Base-by-base conservation (phyloP, 306 rosid species). In the Rosa lucieae region DNA sequence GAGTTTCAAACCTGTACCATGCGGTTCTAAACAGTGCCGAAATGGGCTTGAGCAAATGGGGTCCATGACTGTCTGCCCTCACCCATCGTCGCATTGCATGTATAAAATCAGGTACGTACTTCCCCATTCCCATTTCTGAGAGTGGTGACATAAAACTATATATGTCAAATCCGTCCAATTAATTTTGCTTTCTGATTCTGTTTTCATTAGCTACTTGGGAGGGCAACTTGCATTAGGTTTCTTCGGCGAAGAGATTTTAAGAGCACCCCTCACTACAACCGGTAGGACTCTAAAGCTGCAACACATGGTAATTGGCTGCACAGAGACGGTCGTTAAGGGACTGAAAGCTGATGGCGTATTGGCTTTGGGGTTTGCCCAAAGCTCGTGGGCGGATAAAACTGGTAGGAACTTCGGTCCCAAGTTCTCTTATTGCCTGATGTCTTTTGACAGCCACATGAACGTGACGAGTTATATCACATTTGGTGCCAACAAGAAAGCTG, bases 261-360 rank as follows among this genome's bases (percentile, higher is more conserved):
- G 70, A 65, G 70, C 70, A 15, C 44, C 70, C 42, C 70, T 65
- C 42, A 65, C 70, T 15, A 65, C 70, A 35, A 65, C 44, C 1
- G 44, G 44, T 1, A 65, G n/a, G 21, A 13, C 43, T 32, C 43
- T 65, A 7, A 65, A 65, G 70, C n/a, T 65, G 44, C 20, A 11
- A 32, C 70, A 65, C 35, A 65, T 65, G 46, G 44, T 65, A 8
- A 35, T 65, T 7, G 70, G 46, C 44, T 65, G 70, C 70, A 65
- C 70, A 32, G 70, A 65, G 70, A 32, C 70, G 18, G n/a, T 32
- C n/a, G 11, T 65, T 35, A 2, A 11, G 9, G 5, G 1, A 6
- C n/a, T 32, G 44, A 6, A 35, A 13, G 21, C 18, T 65, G 46
- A 65, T 15, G 70, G 70, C 70, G 2, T 65, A 65, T 35, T 65